Percentiles rank a stretch among this genome's conserved stretches.
Evolutionary conservation across 176 grass and related monocot genomes (phyloP).

Genomic region (Triticum aestivum): DNA sequence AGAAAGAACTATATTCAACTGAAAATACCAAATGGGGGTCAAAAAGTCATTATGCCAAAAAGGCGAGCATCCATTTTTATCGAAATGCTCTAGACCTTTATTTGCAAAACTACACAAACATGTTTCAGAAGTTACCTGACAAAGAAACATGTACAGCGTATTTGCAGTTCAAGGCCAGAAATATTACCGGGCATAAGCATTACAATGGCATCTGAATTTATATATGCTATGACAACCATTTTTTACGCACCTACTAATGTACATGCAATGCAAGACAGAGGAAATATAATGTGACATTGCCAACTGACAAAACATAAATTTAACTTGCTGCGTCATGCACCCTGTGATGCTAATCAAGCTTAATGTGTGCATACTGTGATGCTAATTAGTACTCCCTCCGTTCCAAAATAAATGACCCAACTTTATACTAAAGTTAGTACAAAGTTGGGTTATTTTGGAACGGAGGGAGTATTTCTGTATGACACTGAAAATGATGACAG

Average conservation of each 20-base stretch:
- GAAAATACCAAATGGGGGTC: neutral
- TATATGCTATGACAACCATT: too few species aligned
- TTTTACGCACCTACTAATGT: too few species aligned
- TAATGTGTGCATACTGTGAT: neutral
- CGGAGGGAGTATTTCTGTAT: neutral
- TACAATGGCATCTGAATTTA: too few species aligned
- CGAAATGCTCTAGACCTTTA: neutral
- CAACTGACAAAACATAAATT: neutral
- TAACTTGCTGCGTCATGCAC: neutral
- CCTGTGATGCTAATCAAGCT: neutral
- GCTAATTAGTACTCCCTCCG: neutral
- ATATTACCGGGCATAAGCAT: too few species aligned
- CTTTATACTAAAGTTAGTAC: too few species aligned
- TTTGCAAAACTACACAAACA: neutral
- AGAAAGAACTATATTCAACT: neutral
- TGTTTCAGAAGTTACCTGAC: neutral
- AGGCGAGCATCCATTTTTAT: neutral
- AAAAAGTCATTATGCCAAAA: neutral
- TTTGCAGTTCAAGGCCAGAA: too few species aligned
- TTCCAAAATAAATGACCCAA: too few species aligned
- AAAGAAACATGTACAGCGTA: neutral
- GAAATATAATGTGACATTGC: neutral
- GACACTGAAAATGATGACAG: neutral
- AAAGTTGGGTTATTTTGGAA: too few species aligned
- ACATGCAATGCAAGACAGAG: too few species aligned